phyloP scores from a whole-genome alignment of 805 yeast genomes.

The Danielia reshetovae region DNA sequence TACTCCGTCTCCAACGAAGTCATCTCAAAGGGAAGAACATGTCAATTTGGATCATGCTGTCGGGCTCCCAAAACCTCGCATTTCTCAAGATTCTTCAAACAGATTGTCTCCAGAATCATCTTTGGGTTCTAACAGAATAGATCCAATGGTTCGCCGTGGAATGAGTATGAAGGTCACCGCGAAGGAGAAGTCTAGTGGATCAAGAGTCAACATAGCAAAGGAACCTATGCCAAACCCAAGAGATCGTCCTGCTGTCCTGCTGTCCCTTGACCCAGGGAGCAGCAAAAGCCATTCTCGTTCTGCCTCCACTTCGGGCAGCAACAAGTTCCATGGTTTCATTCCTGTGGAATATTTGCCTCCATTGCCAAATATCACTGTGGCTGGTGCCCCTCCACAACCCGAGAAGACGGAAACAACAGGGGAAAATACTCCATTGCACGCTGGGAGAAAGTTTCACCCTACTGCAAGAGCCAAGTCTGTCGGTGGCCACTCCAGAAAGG shows the following conservation, averaged over 20 bases:
- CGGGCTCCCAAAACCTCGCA: conserved; percentile 9
- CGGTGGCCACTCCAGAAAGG: conserved; percentile 70
- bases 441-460: conserved; percentile 54
- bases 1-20: conserved; percentile 11
- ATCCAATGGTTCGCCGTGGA: conserved; percentile 53
- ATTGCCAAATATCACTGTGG: conserved; percentile 31
- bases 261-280: conserved; percentile 13
- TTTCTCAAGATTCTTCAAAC: conserved; percentile 3
- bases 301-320: conserved; percentile 19
- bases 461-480: conserved; percentile 85
- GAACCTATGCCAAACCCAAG: conserved; percentile 5
- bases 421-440: conserved; percentile 5
- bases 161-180: conserved; percentile 60
- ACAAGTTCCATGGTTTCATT: conserved; percentile 34
- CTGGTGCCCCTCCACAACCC: neutral
- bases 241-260: conserved; percentile 1
- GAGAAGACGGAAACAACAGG: conserved; percentile 2
- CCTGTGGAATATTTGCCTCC: conserved; percentile 44
- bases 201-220: conserved; percentile 15
- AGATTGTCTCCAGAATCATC: conserved; percentile 14
- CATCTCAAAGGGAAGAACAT: conserved; percentile 1
- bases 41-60: neutral
- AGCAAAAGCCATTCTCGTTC: conserved; percentile 29
- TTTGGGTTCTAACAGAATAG: conserved; percentile 21
- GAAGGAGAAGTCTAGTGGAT: conserved; percentile 40